Base-by-base conservation (phyloP, 2,329 filamentous ascomycete species). In the Aspergillus terreus region DNA sequence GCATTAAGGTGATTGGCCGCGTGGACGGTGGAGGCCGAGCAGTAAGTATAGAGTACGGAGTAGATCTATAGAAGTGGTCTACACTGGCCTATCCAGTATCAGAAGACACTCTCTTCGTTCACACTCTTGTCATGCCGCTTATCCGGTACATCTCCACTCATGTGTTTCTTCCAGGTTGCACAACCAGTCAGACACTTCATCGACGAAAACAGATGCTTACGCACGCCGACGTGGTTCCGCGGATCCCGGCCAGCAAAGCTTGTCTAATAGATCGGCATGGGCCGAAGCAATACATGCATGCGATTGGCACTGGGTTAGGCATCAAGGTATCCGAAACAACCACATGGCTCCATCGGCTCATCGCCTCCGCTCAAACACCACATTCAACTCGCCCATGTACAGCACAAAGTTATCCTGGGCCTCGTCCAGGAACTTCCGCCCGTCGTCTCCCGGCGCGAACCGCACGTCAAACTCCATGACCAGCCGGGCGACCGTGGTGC, bases 351-450 rank as follows among this genome's bases (percentile, higher is more conserved):
- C 35, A 38, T 14, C 35, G 3, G 14, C n/a, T 38, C 35, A 12
- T 41, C 23, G 23, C 45, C 42, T 42, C 15, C 38, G 56, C 32
- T n/a, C 14, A 38, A 63, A 60, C 1, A 53, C 51, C 46, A 63
- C n/a, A 15, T 54, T 40, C 50, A 63, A 36, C 15, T 53, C 48
- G 2, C 56, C 60, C 35, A 49, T 47, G 14, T 54, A 52, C 47
- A 70, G 52, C 10, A 70, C 68, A 50, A 74, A 74, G 32, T 69
- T 66, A 53, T 75, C 71, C 52, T 58, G 63, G 6, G 64, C 67
- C 45, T 68, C 56, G 7, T 56, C 57, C 51, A 68, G 50, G 32
- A 73, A 61, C 41, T 57, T 56, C 21, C 50, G 49, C 2, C 67
- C 70, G 51, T 71, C 66, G 46, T 73, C 69, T 4, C 65, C 66